phyloP scores from a whole-genome alignment of 2,329 filamentous ascomycete species.

The Cordyceps pruinosa region DNA sequence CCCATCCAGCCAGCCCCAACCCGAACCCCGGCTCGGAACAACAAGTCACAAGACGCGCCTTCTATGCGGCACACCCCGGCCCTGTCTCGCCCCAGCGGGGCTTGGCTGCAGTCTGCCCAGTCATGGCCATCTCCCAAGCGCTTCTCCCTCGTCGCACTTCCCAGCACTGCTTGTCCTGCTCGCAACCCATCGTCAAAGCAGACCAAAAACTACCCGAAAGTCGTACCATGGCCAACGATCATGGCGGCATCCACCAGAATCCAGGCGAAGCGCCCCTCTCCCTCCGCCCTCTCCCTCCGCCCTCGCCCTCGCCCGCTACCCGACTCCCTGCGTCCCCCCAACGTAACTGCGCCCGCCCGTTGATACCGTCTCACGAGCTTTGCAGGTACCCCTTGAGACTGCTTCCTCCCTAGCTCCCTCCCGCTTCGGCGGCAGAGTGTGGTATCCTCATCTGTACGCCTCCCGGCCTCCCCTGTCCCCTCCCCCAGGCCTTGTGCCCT shows the following conservation, averaged over 20 bases:
- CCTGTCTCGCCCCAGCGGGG: neutral
- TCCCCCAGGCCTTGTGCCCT: neutral
- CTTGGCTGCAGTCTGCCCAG: neutral
- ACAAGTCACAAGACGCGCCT: neutral
- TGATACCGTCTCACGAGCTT: neutral
- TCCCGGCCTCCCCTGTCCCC: neutral
- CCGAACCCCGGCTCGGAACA: neutral
- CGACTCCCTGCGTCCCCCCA: neutral
- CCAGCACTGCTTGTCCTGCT: neutral
- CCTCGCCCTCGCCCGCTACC: no score
- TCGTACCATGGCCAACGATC: neutral
- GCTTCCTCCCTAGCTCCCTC: no score
- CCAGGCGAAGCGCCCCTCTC: neutral
- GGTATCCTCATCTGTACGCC: neutral
- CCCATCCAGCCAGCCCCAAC: no score
- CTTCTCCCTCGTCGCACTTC: neutral
- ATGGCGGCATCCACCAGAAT: neutral
- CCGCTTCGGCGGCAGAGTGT: neutral
- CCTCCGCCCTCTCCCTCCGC: neutral
- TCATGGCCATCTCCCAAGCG: slow-evolving; percentile 3
- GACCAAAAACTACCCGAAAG: neutral
- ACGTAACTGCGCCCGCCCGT: neutral
- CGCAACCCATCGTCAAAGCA: neutral
- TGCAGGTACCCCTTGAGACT: neutral
- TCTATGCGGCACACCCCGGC: neutral